A percentile compares a stretch with the other conserved stretches of the same genome.
These are phyloP conservation scores for Spinacia oleracea DNA, from an alignment of 179 eudicot genomes.

Conservation along the genomic window DNA sequence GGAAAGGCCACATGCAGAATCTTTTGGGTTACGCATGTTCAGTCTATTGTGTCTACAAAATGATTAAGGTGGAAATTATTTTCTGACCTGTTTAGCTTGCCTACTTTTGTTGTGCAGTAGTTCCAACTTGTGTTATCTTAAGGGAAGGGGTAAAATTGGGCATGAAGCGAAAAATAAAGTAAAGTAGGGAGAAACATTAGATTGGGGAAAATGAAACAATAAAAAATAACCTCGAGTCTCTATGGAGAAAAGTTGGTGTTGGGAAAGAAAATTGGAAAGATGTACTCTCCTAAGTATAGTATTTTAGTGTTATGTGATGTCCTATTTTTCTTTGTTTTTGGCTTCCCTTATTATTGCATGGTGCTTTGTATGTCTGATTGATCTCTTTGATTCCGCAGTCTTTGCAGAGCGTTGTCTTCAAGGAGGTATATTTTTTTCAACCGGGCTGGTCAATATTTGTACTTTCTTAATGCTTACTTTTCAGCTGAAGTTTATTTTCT, in stretches of 20 bases:
- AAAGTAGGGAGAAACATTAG: not conserved
- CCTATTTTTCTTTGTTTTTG: not conserved
- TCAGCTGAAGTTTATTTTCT: not conserved
- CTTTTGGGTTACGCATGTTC: constrained; percentile 93
- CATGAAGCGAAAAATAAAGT: not conserved
- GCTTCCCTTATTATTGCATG: constrained; percentile 4
- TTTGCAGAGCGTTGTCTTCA: constrained; percentile 97
- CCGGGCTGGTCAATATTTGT: constrained; percentile 15
- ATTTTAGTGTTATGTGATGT: not conserved
- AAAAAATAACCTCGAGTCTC: not conserved
- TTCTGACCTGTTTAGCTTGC: not conserved
- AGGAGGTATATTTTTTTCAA: constrained; percentile 57
- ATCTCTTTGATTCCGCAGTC: constrained; percentile 62
- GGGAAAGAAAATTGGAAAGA: not conserved
- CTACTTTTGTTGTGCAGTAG: not conserved
- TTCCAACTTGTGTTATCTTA: not conserved
- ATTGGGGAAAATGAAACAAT: not conserved
- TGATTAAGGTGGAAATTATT: constrained; percentile 67
- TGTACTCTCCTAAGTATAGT: not conserved
- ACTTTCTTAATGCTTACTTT: constrained; percentile 17
- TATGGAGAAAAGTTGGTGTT: not conserved
- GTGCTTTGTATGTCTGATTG: constrained; percentile 18
- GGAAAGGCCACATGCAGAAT: constrained; percentile 99
- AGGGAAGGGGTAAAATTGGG: not conserved
- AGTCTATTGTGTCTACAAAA: constrained; percentile 94